Evolutionary conservation across 169 alveolate genomes (phyloP).

Genomic region (Cryptosporidium canis): DNA sequence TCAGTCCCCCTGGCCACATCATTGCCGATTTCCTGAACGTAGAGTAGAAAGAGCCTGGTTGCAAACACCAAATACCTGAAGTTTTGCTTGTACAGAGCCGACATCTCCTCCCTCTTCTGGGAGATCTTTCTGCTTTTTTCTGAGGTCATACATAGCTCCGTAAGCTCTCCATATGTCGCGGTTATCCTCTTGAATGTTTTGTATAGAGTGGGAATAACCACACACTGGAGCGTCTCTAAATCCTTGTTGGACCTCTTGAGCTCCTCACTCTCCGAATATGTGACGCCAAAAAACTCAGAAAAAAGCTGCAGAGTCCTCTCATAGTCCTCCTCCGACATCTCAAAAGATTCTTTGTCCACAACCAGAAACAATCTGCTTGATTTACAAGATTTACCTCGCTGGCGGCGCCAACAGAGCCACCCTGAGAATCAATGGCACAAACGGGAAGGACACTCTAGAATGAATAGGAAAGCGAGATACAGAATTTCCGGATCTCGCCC

Average conservation of each 20-base stretch:
- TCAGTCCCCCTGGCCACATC: neutral
- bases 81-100: neutral
- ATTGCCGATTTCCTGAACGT: constrained; percentile 4
- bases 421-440: too few relatives aligned
- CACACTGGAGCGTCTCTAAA: constrained; percentile 17
- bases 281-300: constrained; percentile 38
- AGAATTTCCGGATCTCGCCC: too few relatives aligned
- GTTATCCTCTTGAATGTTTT: constrained; percentile 14
- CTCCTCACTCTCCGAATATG: constrained; percentile 25
- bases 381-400: neutral
- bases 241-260: constrained; percentile 9
- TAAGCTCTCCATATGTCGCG: constrained; percentile 5
- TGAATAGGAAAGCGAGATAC: too few relatives aligned
- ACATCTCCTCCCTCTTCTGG: constrained; percentile 24
- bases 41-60: constrained; percentile 22
- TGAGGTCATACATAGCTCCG: constrained; percentile 23
- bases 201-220: constrained; percentile 38
- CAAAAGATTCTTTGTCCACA: neutral
- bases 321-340: constrained; percentile 23
- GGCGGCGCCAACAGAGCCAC: neutral
- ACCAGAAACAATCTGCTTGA: neutral
- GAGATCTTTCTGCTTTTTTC: constrained; percentile 12
- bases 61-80: neutral
- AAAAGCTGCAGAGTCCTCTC: constrained; percentile 6
- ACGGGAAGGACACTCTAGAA: too few relatives aligned